Evolutionary conservation across 2,329 filamentous ascomycete genomes (phyloP).

Genomic region (Domatiomyces globalis): DNA sequence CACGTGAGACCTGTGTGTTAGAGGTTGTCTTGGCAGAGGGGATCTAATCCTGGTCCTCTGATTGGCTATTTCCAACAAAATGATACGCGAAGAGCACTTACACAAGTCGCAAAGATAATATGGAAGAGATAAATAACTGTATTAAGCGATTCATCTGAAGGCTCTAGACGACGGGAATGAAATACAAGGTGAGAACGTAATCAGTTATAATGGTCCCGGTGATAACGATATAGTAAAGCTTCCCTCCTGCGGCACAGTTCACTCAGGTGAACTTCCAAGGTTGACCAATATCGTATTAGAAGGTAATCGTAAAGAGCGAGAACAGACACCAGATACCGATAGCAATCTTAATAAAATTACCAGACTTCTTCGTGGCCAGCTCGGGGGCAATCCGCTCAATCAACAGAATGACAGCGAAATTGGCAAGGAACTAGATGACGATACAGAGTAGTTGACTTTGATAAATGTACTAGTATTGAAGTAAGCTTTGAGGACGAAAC

Average conservation of each 20-base stretch:
- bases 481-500: neutral
- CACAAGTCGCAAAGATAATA: conserved; percentile 1
- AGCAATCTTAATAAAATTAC: neutral
- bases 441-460: conserved; percentile 1
- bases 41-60: no score
- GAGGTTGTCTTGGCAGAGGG: no score
- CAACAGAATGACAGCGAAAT: conserved; percentile 2
- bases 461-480: conserved; percentile 1
- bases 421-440: conserved; percentile 1
- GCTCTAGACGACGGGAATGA: conserved; percentile 19
- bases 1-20: no score
- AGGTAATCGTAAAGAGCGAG: conserved; percentile 16
- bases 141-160: conserved; percentile 15
- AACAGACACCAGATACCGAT: conserved; percentile 12
- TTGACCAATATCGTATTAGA: conserved; percentile 13
- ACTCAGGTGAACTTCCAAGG: conserved; percentile 1
- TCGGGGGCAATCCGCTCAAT: neutral
- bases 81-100: neutral
- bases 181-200: conserved; percentile 8
- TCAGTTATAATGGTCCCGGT: conserved; percentile 16
- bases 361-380: neutral
- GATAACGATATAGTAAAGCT: conserved; percentile 12
- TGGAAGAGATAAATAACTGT: conserved; percentile 2
- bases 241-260: conserved; percentile 9
- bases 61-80: no score